Evolutionary conservation across 73 alveolate species (phyloP).

Genomic region (Tetrahymena borealis): DNA sequence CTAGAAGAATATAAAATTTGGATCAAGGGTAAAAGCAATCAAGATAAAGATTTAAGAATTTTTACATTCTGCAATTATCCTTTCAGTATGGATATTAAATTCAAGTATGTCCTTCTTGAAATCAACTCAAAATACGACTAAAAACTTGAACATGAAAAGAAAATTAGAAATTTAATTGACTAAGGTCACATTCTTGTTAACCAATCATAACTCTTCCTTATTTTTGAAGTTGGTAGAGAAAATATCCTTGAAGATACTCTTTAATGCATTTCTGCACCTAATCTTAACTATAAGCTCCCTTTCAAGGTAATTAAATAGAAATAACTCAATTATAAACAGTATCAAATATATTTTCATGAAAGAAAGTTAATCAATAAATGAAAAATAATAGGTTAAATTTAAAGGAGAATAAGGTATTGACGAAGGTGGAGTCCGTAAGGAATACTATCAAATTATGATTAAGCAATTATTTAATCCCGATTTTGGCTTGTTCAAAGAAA

Average conservation of each 20-base stretch:
- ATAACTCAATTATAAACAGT: too few species aligned
- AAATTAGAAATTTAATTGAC: background rate
- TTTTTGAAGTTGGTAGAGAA: background rate
- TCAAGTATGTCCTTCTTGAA: background rate
- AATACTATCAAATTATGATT: slow-evolving; percentile 81
- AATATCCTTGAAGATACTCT: background rate
- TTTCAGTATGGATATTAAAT: background rate
- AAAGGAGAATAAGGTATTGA: slow-evolving; percentile 94
- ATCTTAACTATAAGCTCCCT: background rate
- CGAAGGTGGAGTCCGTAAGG: slow-evolving; percentile 98
- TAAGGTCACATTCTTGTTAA: background rate
- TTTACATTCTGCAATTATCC: background rate
- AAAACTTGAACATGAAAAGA: background rate
- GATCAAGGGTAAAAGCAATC: background rate
- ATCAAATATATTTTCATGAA: too few species aligned
- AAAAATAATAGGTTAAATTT: slow-evolving; percentile 47
- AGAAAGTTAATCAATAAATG: too few species aligned
- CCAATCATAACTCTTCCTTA: background rate
- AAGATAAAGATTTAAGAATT: background rate
- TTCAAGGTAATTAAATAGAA: background rate
- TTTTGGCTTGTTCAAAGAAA: slow-evolving; percentile 77
- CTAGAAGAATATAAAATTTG: background rate
- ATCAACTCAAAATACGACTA: background rate
- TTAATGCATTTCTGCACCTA: background rate
- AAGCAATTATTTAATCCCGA: slow-evolving; percentile 26